phyloP scores from a whole-genome alignment of 2,329 filamentous ascomycete genomes.

The Pestalotiopsis sp. region DNA sequence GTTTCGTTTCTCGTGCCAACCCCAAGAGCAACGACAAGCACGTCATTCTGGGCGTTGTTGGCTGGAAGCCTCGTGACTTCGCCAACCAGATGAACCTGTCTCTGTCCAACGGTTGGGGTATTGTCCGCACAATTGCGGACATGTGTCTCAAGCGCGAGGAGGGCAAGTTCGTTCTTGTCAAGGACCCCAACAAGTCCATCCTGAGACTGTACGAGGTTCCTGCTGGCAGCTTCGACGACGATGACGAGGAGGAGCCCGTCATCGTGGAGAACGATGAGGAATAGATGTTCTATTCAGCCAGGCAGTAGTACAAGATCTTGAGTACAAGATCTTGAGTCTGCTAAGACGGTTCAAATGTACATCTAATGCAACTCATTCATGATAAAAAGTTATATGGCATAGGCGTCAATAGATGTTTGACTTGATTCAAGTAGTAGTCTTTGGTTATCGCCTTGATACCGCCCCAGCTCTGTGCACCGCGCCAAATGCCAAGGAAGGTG shows the following conservation, averaged over 20 bases:
- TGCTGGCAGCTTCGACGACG: slow-evolving; percentile 85
- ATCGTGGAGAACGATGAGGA: slow-evolving; percentile 50
- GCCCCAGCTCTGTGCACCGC: too few relatives aligned
- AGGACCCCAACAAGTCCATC: slow-evolving; percentile 97
- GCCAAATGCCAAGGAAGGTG: too few relatives aligned
- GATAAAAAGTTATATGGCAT: slow-evolving; percentile 5
- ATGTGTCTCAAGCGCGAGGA: slow-evolving; percentile 82
- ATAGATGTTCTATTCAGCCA: slow-evolving; percentile 20
- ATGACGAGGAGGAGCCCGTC: slow-evolving; percentile 70
- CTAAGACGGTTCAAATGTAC: not conserved
- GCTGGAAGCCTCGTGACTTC: slow-evolving; percentile 98
- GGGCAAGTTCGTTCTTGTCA: slow-evolving; percentile 79
- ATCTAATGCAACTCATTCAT: slow-evolving; percentile 7
- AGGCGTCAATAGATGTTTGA: slow-evolving; percentile 7
- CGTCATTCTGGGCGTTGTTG: slow-evolving; percentile 91
- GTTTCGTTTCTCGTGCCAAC: slow-evolving; percentile 93
- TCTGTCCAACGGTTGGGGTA: slow-evolving; percentile 97
- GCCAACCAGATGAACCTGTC: slow-evolving; percentile 98
- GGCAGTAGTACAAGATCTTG: not conserved
- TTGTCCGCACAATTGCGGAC: slow-evolving; percentile 96
- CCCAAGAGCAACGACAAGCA: slow-evolving; percentile 92
- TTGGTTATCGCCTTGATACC: not conserved
- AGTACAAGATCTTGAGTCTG: not conserved
- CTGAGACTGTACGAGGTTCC: slow-evolving; percentile 93
- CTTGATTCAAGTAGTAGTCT: not conserved